Evolutionary conservation across 2,329 filamentous ascomycete genomes (phyloP).

Genomic region (Sclerotinia trifoliorum): DNA sequence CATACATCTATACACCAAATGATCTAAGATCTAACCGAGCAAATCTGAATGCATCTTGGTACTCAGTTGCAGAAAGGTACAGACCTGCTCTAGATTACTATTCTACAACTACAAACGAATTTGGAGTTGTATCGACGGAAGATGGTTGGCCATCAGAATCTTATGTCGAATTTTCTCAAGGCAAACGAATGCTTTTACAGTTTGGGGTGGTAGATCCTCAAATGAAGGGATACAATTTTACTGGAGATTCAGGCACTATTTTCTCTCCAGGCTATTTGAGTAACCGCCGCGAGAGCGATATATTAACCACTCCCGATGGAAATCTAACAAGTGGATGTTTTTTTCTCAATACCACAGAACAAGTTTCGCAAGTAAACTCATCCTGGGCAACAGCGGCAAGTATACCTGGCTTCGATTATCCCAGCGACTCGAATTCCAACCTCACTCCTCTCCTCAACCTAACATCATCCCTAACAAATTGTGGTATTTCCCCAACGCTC

Average conservation of each 20-base stretch:
- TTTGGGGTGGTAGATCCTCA: slow-evolving; percentile 58
- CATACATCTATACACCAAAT: slow-evolving; percentile 54
- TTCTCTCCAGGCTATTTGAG: slow-evolving; percentile 51
- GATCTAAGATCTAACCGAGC: slow-evolving; percentile 51
- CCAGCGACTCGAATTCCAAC: slow-evolving; percentile 35
- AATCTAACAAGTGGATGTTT: slow-evolving; percentile 53
- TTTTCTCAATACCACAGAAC: slow-evolving; percentile 45
- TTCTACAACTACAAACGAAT: slow-evolving; percentile 36
- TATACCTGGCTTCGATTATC: slow-evolving; percentile 37
- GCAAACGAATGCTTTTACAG: slow-evolving; percentile 53
- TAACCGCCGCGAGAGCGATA: slow-evolving; percentile 35
- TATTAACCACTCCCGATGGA: slow-evolving; percentile 43
- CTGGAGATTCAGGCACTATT: slow-evolving; percentile 49
- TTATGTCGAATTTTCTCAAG: slow-evolving; percentile 54
- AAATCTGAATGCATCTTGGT: slow-evolving; percentile 61
- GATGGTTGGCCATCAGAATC: slow-evolving; percentile 65
- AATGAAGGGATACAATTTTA: slow-evolving; percentile 55
- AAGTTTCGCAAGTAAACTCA: slow-evolving; percentile 48
- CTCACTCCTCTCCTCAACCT: slow-evolving; percentile 40
- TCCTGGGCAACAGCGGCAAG: slow-evolving; percentile 50
- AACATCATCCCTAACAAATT: slow-evolving; percentile 47
- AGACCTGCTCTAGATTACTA: slow-evolving; percentile 55
- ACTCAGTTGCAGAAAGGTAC: slow-evolving; percentile 43
- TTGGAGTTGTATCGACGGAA: slow-evolving; percentile 46
- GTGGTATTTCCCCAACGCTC: slow-evolving; percentile 60